Conservation (phyloP, 768 basidiomycete genomes). For the Hebeloma cylindrosporum region DNA sequence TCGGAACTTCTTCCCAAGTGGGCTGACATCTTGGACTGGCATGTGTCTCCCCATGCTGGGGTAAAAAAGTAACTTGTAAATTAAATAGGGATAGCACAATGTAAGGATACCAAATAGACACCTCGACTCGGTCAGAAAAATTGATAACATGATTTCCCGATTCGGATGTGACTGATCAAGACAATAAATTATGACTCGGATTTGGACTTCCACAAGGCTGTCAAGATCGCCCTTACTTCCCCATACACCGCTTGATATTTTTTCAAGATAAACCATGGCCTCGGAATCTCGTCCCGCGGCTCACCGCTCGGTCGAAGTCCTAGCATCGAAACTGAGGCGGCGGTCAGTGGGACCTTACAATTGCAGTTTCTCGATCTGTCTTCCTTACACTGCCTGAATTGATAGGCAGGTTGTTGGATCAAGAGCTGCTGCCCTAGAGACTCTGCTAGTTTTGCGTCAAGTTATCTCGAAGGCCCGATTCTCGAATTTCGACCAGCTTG, state of each 20-base stretch:
- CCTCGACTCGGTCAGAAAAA: neutral
- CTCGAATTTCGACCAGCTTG: conserved; percentile 81
- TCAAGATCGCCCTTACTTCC: neutral
- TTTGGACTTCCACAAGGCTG: conserved; percentile 5
- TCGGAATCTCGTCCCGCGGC: conserved; percentile 40
- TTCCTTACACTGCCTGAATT: conserved; percentile 17
- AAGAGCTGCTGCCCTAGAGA: conserved; percentile 85
- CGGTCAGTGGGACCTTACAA: conserved; percentile 50
- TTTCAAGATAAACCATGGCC: conserved; percentile 35
- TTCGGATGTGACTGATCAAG: conserved; percentile 19
- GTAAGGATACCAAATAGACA: conserved; percentile 7
- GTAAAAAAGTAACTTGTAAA: conserved; percentile 3
- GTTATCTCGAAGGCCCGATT: conserved; percentile 88
- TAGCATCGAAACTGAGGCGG: conserved; percentile 69
- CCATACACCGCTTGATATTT: neutral
- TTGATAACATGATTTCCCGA: conserved; percentile 16
- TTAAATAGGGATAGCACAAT: neutral
- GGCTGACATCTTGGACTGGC: conserved; percentile 94
- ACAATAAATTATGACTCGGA: conserved; percentile 25
- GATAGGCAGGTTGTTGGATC: conserved; percentile 90
- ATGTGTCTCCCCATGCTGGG: conserved; percentile 49
- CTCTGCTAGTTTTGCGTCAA: conserved; percentile 82
- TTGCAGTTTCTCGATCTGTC: conserved; percentile 11
- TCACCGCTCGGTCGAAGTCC: conserved; percentile 63
- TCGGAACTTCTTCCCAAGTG: conserved; percentile 93